Evolutionary conservation across 2,329 filamentous ascomycete genomes (phyloP).

Genomic region (Ceratocystis cubensis): DNA sequence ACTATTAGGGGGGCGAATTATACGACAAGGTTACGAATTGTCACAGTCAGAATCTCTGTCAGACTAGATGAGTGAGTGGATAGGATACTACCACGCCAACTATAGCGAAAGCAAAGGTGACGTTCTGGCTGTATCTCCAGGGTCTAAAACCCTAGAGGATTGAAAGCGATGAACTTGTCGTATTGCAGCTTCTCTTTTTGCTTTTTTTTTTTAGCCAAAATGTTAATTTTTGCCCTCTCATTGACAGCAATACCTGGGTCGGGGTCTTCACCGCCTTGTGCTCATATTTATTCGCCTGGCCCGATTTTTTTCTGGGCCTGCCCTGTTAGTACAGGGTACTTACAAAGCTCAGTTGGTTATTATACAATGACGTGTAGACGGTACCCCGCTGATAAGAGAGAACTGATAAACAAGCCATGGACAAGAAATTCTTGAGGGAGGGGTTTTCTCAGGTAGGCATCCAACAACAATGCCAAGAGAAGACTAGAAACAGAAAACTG

Average conservation of each 20-base stretch:
- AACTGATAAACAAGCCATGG: background rate
- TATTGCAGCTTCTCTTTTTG: background rate
- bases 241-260: too few species aligned
- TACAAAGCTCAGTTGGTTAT: background rate
- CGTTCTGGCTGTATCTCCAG: background rate
- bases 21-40: background rate
- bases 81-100: too few species aligned
- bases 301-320: too few species aligned
- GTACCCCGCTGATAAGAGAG: constrained; percentile 16
- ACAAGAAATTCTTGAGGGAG: background rate
- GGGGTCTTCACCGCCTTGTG: too few species aligned
- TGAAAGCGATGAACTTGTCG: background rate
- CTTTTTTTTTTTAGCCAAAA: background rate
- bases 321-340: constrained; percentile 1
- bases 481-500: background rate
- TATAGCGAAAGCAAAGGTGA: too few species aligned
- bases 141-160: background rate
- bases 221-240: too few species aligned
- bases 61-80: too few species aligned
- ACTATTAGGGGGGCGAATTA: background rate
- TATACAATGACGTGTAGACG: constrained; percentile 4
- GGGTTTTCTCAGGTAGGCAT: background rate
- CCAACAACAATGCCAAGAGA: background rate
- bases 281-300: too few species aligned
- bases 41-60: too few species aligned